Conservation (phyloP, 306 rosid genomes). For the Fragaria iinumae region DNA sequence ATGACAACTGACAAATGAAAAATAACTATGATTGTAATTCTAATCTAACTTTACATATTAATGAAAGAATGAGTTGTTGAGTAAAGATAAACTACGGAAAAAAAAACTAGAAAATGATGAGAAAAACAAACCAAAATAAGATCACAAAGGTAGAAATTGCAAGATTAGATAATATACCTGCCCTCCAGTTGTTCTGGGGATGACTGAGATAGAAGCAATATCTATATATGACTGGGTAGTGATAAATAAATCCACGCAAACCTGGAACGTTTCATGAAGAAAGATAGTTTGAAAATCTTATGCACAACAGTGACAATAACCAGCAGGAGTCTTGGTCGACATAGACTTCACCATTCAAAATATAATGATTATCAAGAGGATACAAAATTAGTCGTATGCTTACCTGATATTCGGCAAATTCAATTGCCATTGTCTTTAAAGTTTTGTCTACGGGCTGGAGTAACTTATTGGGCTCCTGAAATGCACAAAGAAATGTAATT, state of each 20-base stretch:
- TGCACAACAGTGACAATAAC: constrained; percentile 8
- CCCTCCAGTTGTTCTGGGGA: constrained; percentile 94
- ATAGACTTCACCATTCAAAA: constrained; percentile 12
- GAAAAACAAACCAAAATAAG: neutral
- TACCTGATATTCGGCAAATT: constrained; percentile 96
- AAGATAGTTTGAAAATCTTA: constrained; percentile 21
- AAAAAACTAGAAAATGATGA: neutral
- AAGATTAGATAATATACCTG: constrained; percentile 52
- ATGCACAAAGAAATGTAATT: neutral
- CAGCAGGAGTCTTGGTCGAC: constrained; percentile 15
- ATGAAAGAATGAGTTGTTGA: neutral
- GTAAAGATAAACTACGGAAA: neutral
- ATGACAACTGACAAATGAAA: neutral
- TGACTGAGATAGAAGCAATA: constrained; percentile 84
- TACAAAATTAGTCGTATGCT: constrained; percentile 21
- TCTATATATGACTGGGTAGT: constrained; percentile 85
- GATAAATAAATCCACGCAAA: constrained; percentile 85
- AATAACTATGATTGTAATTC: neutral
- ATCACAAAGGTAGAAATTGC: neutral
- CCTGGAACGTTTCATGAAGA: constrained; percentile 54
- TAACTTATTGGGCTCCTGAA: constrained; percentile 93
- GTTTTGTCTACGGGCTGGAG: constrained; percentile 91
- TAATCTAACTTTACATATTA: neutral
- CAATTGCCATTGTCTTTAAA: constrained; percentile 83
- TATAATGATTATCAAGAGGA: constrained; percentile 17